Evolutionary conservation across 2,329 filamentous ascomycete genomes (phyloP).

Genomic region (Monosporascus sp.): DNA sequence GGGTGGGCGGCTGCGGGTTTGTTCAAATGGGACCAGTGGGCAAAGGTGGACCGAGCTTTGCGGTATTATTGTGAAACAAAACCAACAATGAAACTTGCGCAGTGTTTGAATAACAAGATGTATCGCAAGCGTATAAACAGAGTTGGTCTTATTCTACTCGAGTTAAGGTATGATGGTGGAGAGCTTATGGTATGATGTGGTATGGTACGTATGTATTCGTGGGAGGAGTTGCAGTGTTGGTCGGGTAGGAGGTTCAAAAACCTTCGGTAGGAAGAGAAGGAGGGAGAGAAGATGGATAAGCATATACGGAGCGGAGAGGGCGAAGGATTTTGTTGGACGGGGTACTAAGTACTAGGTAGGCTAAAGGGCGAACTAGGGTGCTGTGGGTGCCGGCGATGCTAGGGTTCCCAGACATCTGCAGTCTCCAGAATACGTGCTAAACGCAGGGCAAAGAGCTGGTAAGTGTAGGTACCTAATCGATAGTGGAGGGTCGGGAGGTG

Average conservation of each 20-base stretch:
- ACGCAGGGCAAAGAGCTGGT: background rate
- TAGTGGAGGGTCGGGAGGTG: background rate
- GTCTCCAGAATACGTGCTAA: background rate
- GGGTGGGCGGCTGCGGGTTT: background rate
- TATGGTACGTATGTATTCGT: background rate
- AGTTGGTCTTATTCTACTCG: background rate
- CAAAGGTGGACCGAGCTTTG: conserved; percentile 11
- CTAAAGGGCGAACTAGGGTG: background rate
- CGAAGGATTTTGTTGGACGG: conserved; percentile 23
- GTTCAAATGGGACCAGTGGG: background rate
- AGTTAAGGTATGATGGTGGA: background rate
- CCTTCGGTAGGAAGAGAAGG: conserved; percentile 3
- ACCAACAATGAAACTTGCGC: conserved; percentile 12
- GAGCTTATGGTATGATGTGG: background rate
- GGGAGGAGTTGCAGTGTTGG: background rate
- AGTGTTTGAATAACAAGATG: background rate
- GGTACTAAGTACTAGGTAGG: background rate
- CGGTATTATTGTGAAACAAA: conserved; percentile 14
- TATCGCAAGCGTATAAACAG: background rate
- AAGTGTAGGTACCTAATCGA: background rate
- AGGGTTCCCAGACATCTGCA: background rate
- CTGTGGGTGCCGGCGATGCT: background rate
- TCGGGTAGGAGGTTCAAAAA: conserved; percentile 5
- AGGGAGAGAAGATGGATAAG: conserved; percentile 8
- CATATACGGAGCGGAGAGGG: conserved; percentile 16